These are phyloP conservation scores for Solanum ahanhuiri DNA, from an alignment of 257 asterid genomes.

Conservation along the genomic window DNA sequence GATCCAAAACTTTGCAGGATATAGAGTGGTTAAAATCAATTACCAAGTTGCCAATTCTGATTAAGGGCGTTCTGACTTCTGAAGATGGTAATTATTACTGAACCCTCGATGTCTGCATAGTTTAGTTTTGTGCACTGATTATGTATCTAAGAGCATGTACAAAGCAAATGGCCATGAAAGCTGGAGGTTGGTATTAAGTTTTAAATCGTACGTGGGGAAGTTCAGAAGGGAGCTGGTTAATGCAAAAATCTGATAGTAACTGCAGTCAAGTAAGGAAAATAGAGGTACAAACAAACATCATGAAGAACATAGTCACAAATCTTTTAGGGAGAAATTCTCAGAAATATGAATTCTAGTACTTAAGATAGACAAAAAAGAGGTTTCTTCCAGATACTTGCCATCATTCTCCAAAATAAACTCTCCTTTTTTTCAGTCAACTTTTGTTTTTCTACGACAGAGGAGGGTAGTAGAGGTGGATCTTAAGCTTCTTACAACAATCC, in stretches of 20 bases:
- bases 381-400: background rate
- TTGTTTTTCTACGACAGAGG: background rate
- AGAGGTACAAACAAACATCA: background rate
- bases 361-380: background rate
- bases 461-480: background rate
- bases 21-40: conserved; percentile 57
- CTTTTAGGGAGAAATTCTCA: background rate
- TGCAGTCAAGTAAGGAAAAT: background rate
- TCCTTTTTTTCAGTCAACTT: background rate
- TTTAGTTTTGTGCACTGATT: background rate
- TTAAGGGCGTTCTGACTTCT: conserved; percentile 53
- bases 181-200: background rate
- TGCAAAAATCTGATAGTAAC: background rate
- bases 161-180: background rate
- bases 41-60: conserved; percentile 45
- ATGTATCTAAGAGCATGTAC: background rate
- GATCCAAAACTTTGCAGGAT: conserved; percentile 29
- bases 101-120: background rate
- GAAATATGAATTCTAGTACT: background rate
- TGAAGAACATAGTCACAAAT: background rate
- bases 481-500: background rate
- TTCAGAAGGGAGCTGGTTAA: background rate
- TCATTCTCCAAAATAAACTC: background rate
- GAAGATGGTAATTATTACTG: conserved; percentile 39
- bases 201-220: background rate